Base-by-base conservation (phyloP, 2,329 filamentous ascomycete genomes). In the Ascochyta lentis region DNA sequence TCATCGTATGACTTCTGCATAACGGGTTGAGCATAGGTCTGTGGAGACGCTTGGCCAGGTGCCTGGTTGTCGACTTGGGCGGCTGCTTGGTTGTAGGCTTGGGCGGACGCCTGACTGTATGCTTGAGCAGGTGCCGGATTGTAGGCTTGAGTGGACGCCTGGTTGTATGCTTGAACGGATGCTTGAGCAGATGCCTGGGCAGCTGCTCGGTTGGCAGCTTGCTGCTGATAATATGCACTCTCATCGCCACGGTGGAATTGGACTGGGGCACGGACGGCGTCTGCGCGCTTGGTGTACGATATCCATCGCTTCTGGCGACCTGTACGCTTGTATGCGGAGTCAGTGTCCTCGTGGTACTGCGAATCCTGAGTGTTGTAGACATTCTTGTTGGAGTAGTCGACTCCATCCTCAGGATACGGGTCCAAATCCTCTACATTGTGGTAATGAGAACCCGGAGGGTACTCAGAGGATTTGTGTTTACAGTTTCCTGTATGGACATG, bases 251-350 rank as follows among this genome's bases (percentile, higher is more conserved):
- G 45, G 13, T 45, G 22, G 27, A 22, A 54, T 26, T 29, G 38
- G 5, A 29, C 33, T 10, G 27, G 34, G 6, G 2, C 26, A 12
- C 27, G 29, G n/a, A 12, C 22, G 4, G 3, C 38, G 2, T 34
- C 35, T 24, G 45, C 35, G n/a, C 52, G 42, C 47, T 56, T 43
- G 48, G 37, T 34, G 43, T 60, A 60, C n/a, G 51, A 46, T 16
- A 23, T 35, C 54, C 54, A 58, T 27, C 58, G 55, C 27, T 49
- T 35, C 19, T 53, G 27, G 27, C 54, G 54, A 27, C 48, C 12
- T 10, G 49, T 15, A n/a, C 58, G 54, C 24, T 41, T 55, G 33
- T 50, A 42, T 7, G 37, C 31, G 9, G 42, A 46, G 5, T 49
- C 34, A 23, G 40, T 16, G 12, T 54, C 40, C 8, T 44, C 44